Base-by-base conservation (phyloP, 371 early-diverging fungal species). In the Mortierella sp. region DNA sequence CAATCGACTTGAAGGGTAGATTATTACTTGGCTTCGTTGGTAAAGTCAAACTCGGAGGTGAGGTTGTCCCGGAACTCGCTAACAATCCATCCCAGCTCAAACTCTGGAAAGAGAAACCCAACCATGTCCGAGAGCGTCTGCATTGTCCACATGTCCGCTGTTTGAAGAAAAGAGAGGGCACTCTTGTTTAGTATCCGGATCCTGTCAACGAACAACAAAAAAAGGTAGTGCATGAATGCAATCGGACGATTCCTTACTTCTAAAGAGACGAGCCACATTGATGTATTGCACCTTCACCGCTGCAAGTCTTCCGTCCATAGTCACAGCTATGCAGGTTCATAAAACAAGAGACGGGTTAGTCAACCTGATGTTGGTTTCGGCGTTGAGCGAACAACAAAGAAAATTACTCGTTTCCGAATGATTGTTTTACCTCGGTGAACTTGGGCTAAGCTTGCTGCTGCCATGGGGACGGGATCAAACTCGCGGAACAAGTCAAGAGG, bases 51-150 rank as follows among this genome's bases (percentile, higher is more conserved):
- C 77, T 98, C 98, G 37, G 89, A 86, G 4, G 97, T 97, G 68
- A 98, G 87, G 16, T 91, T 94, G 70, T 89, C 88, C 63, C 89
- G 86, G 91, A 98, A 92, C 85, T 98, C 98, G 22, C 94, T 91
- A 10, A 94, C 94, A 31, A 98, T 87, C 98, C 98, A 98, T 70
- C 88, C 91, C 61, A 98, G 94, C 55, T 95, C 94, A 79, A 98
- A 98, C 41, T 95, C 92, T 0, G 96, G 96, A 72, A 97, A 96
- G 9, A 93, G 70, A 47, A 87, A 76, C 68, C 94, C 91, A 29
- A 95, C 88, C 63, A 92, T 80, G 58, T 89, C 83, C 34, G 95
- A 89, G 50, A 96, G 87, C 29, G 89, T 88, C 1, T 91, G 89
- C 40, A 93, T 92, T 0, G 96, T 93, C 85, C 86, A 86, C 85